Conservation (phyloP, 2,329 filamentous ascomycete genomes). For the Ophiosphaerella herpotricha region DNA sequence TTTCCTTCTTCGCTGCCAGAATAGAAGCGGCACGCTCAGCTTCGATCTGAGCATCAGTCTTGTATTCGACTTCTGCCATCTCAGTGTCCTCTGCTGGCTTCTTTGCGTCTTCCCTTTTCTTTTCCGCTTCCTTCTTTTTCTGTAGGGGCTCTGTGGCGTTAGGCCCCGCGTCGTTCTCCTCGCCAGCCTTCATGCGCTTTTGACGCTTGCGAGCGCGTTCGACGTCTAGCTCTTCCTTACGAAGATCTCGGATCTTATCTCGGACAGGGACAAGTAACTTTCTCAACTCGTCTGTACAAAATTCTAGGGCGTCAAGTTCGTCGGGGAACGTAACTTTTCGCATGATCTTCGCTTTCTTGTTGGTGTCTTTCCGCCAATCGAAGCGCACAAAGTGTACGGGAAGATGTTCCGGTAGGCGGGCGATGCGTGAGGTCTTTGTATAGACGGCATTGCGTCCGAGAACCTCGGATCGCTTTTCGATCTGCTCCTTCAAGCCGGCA, state of each 20-base stretch:
- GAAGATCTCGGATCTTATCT: slow-evolving; percentile 92
- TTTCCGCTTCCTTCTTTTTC: slow-evolving; percentile 55
- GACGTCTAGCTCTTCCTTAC: slow-evolving; percentile 93
- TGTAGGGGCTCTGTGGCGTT: slow-evolving; percentile 54
- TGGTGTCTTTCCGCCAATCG: slow-evolving; percentile 93
- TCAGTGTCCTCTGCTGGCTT: slow-evolving; percentile 61
- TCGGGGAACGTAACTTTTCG: slow-evolving; percentile 96
- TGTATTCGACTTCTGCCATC: slow-evolving; percentile 76
- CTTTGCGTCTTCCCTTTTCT: slow-evolving; percentile 60
- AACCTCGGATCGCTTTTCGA: slow-evolving; percentile 84
- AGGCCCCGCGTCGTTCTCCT: slow-evolving; percentile 55
- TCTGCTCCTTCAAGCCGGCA: slow-evolving; percentile 80
- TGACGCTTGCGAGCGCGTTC: slow-evolving; percentile 91
- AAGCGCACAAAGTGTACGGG: slow-evolving; percentile 98
- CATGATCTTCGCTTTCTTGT: slow-evolving; percentile 99
- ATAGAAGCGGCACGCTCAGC: slow-evolving; percentile 79
- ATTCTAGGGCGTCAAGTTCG: slow-evolving; percentile 91
- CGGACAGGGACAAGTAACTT: slow-evolving; percentile 86
- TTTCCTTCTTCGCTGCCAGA: slow-evolving; percentile 82
- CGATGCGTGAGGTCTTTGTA: slow-evolving; percentile 88
- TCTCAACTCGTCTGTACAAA: slow-evolving; percentile 88
- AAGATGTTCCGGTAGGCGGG: slow-evolving; percentile 89
- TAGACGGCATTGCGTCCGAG: slow-evolving; percentile 81
- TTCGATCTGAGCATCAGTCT: slow-evolving; percentile 92
- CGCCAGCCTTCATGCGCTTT: slow-evolving; percentile 68